These are phyloP conservation scores for Orychophragmus violaceus DNA, from an alignment of 345 rosid genomes.

Conservation along the genomic window DNA sequence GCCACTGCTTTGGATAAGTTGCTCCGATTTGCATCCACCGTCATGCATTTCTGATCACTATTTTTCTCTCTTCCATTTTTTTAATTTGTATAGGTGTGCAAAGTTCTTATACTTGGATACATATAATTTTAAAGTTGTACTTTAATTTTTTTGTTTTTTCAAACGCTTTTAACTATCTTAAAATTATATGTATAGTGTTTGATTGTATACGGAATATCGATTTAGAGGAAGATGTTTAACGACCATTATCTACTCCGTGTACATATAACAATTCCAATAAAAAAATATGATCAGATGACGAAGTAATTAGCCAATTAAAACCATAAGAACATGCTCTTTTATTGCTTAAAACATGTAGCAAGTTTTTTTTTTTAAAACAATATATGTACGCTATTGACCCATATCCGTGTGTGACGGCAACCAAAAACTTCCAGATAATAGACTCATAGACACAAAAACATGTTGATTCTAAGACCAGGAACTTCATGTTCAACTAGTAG, in stretches of 20 bases:
- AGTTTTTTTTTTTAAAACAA: no score
- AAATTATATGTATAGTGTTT: not conserved
- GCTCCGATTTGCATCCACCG: constrained; percentile 47
- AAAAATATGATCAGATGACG: not conserved
- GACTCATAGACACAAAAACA: no score
- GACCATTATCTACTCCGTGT: not conserved
- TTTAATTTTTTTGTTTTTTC: not conserved
- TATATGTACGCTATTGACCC: no score
- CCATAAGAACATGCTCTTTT: no score
- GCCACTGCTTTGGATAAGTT: constrained; percentile 49
- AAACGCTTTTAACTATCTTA: not conserved
- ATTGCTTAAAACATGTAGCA: no score
- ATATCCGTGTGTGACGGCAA: no score
- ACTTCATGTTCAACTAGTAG: no score
- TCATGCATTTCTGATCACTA: constrained; percentile 36
- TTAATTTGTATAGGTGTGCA: not conserved
- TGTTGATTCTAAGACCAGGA: no score
- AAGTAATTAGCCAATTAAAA: not conserved
- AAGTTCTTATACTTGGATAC: not conserved
- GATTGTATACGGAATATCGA: not conserved
- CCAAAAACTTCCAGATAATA: no score
- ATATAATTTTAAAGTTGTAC: not conserved
- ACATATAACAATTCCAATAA: not conserved
- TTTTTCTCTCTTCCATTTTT: not conserved
- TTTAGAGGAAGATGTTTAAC: not conserved